These are phyloP conservation scores for Pythium volutum DNA, from an alignment of 352 stramenopile species.

Conservation along the genomic window DNA sequence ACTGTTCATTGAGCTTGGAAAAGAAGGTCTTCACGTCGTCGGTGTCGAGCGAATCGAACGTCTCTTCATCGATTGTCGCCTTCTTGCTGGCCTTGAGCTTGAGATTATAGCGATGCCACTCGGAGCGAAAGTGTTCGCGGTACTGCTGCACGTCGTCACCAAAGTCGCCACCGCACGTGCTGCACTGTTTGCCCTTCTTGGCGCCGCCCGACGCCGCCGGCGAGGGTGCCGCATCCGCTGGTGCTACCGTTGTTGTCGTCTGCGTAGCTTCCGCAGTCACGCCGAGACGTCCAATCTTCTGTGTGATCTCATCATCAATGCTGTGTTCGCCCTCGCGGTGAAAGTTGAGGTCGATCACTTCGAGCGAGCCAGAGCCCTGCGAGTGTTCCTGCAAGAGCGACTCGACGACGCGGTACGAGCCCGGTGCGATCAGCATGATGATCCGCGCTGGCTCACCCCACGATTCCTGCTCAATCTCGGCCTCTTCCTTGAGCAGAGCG, in stretches of 20 bases:
- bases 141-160: conserved; percentile 78
- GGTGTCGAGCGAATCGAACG: conserved; percentile 50
- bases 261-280: conserved; percentile 24
- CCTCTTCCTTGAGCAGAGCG: conserved; percentile 54
- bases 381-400: conserved; percentile 64
- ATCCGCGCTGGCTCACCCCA: conserved; percentile 55
- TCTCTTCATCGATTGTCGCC: conserved; percentile 62
- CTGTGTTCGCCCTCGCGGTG: conserved; percentile 89
- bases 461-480: conserved; percentile 64
- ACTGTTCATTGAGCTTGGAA: conserved; percentile 60
- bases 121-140: conserved; percentile 93
- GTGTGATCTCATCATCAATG: conserved; percentile 91
- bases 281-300: conserved; percentile 75
- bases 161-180: conserved; percentile 93
- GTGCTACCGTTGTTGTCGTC: conserved; percentile 5
- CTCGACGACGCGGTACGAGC: conserved; percentile 73
- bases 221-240: conserved; percentile 1
- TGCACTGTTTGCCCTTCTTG: conserved; percentile 74
- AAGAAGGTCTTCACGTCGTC: conserved; percentile 67
- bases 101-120: conserved; percentile 98
- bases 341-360: conserved; percentile 93
- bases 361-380: conserved; percentile 54
- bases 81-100: conserved; percentile 93
- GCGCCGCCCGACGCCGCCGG: conserved; percentile 11
- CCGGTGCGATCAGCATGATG: conserved; percentile 71